Evolutionary conservation across 2,329 filamentous ascomycete genomes (phyloP).

Genomic region (Macrophomina pseudophaseolina): DNA sequence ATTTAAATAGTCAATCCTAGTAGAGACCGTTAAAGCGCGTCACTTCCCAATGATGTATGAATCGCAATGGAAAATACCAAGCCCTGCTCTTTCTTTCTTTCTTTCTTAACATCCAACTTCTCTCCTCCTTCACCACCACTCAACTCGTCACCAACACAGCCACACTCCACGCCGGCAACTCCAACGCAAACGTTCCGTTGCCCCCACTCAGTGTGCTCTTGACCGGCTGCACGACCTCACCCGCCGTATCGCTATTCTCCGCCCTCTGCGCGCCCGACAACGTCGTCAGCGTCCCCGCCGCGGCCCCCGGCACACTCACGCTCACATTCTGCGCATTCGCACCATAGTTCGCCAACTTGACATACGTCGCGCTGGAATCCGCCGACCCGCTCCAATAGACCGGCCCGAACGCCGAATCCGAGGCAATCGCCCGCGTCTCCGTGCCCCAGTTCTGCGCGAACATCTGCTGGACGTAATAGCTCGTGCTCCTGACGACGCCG

Average conservation of each 20-base stretch:
- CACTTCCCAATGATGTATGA: too few species aligned
- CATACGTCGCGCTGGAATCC: background rate
- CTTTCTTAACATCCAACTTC: too few species aligned
- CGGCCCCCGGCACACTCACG: constrained; percentile 4
- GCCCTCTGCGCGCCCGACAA: constrained; percentile 1
- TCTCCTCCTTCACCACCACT: background rate
- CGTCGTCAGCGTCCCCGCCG: constrained; percentile 1
- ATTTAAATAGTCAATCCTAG: too few species aligned
- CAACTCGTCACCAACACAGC: constrained; percentile 37
- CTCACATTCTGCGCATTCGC: background rate
- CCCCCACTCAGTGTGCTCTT: background rate
- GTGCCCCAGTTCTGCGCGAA: constrained; percentile 14
- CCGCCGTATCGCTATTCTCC: background rate
- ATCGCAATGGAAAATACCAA: too few species aligned
- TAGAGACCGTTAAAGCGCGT: too few species aligned
- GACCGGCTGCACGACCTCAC: constrained; percentile 5
- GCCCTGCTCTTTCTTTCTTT: too few species aligned
- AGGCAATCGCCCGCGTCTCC: background rate
- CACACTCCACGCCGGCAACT: constrained; percentile 22
- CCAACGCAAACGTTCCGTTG: constrained; percentile 2
- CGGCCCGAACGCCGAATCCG: constrained; percentile 10
- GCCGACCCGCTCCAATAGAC: constrained; percentile 14
- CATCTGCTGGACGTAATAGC: constrained; percentile 25
- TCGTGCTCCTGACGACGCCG: constrained; percentile 8
- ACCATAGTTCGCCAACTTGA: constrained; percentile 27